Base-by-base conservation (phyloP, 2,329 filamentous ascomycete species). In the Pyrenophora graminea region DNA sequence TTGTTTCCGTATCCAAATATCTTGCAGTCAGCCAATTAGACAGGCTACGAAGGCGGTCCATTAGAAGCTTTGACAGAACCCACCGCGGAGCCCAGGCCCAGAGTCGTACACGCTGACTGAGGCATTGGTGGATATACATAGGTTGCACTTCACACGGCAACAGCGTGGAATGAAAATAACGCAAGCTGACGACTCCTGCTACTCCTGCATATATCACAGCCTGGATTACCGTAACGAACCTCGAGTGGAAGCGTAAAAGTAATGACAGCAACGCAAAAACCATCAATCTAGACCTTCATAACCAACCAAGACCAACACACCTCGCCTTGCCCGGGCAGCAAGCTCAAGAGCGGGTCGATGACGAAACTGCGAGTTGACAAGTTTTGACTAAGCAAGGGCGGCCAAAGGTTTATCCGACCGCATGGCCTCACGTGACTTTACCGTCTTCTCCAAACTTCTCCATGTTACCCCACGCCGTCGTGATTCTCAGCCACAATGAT, bases 1-100 rank as follows among this genome's bases (percentile, higher is more conserved):
- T 70, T 70, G 66, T 60, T 60, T 62, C 30, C 9, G 18, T 32
- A 13, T 39, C 33, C 40, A 37, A 37, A 17, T 23, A n/a, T 19
- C 25, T 36, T 21, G 19, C 19, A 41, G 23, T 17, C 17, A 34
- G 39, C 45, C 39, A 39, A 48, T 44, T 15, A 48, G 19, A 13
- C 9, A 13, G 12, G 27, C 27, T 30, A 30, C 10, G 10, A 30
- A 13, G 10, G 10, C 9, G 27, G 10, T 30, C 27, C 27, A 13
- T 13, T 12, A 30, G 7, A 30, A 32, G 27, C 18, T 21, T 32
- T 23, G 34, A 17, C 10, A 13, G 32, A 12, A 18, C 31, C 25
- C 23, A 44, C 32, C 32, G 41, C 31, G 21, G 41, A 4, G 25
- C 19, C 19, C 31, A 44, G 34, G 19, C 31, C 23, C 17, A 34